Evolutionary conservation across 2,329 filamentous ascomycete genomes (phyloP).

Genomic region (Colletotrichum plurivorum): DNA sequence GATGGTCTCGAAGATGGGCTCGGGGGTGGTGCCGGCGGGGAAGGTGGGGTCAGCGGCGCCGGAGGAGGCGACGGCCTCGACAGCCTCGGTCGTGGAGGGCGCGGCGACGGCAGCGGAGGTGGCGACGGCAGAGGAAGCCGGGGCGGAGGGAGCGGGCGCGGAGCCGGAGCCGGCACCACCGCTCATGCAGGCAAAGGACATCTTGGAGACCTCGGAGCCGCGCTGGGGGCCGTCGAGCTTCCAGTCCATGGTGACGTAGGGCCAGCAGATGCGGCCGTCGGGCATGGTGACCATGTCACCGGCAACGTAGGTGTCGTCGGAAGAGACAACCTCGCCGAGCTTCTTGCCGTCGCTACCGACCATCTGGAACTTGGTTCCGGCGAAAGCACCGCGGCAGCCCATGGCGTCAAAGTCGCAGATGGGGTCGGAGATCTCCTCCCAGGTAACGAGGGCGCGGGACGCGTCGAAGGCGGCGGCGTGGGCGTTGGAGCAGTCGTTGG

Average conservation of each 20-base stretch:
- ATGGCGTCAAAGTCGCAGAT: conserved; percentile 70
- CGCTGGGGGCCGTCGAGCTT: conserved; percentile 51
- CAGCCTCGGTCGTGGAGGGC: conserved; percentile 14
- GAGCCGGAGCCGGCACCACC: conserved; percentile 50
- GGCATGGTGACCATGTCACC: conserved; percentile 74
- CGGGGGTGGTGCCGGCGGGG: conserved; percentile 19
- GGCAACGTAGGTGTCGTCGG: conserved; percentile 69
- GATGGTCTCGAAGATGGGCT: conserved; percentile 29
- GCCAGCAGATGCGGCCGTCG: conserved; percentile 74
- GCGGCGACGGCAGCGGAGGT: conserved; percentile 11
- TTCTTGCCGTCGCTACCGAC: conserved; percentile 65
- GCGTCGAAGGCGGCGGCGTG: conserved; percentile 69
- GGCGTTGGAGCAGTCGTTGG: conserved; percentile 70
- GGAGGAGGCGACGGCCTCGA: conserved; percentile 17
- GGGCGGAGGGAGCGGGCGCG: conserved; percentile 46
- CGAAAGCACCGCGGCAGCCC: conserved; percentile 71
- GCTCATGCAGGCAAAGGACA: conserved; percentile 67
- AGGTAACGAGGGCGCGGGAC: conserved; percentile 68
- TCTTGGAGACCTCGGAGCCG: conserved; percentile 54
- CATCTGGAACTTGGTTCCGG: conserved; percentile 72
- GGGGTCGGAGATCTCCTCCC: conserved; percentile 72
- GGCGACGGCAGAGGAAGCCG: conserved; percentile 4
- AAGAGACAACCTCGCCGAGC: conserved; percentile 64
- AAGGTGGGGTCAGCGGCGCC: conserved; percentile 23
- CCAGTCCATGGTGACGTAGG: conserved; percentile 71